Evolutionary conservation across 2,329 filamentous ascomycete genomes (phyloP).

Genomic region (Beauveria varroae): DNA sequence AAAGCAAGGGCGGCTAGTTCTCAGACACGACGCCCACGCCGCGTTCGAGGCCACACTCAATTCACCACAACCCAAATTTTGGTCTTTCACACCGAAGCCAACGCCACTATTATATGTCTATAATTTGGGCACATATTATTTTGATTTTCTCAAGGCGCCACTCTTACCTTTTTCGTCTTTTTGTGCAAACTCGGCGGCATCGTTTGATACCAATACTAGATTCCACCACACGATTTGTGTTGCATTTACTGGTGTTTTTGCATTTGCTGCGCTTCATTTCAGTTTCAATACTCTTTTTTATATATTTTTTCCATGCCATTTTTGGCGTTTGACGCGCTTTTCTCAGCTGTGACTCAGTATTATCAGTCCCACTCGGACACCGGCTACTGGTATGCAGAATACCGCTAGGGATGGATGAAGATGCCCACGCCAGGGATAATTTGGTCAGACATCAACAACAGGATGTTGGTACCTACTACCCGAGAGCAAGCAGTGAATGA

Average conservation of each 20-base stretch:
- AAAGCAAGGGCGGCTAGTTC: background rate
- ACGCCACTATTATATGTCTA: background rate
- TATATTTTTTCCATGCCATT: background rate
- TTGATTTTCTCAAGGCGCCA: background rate
- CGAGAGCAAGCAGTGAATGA: background rate
- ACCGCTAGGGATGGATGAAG: background rate
- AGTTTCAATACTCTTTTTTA: slow-evolving; percentile 5
- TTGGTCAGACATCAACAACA: background rate
- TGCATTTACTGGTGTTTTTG: slow-evolving; percentile 14
- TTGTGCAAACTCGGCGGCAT: slow-evolving; percentile 10
- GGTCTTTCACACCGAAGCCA: background rate
- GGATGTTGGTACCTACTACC: background rate
- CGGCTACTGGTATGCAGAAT: background rate
- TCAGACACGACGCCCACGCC: background rate
- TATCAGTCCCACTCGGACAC: background rate
- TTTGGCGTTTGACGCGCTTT: slow-evolving; percentile 7
- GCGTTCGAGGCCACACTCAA: background rate
- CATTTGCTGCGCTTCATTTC: slow-evolving; percentile 14
- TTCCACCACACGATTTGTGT: slow-evolving; percentile 8
- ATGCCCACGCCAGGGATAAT: background rate
- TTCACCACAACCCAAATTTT: background rate
- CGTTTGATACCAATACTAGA: slow-evolving; percentile 13
- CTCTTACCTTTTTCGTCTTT: background rate
- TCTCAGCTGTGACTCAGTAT: background rate
- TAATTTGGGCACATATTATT: slow-evolving; percentile 4